Evolutionary conservation across 371 early-diverging fungal genomes (phyloP), one percentile per base, ranked within the genome.

Genomic region (Mucor circinelloides): DNA sequence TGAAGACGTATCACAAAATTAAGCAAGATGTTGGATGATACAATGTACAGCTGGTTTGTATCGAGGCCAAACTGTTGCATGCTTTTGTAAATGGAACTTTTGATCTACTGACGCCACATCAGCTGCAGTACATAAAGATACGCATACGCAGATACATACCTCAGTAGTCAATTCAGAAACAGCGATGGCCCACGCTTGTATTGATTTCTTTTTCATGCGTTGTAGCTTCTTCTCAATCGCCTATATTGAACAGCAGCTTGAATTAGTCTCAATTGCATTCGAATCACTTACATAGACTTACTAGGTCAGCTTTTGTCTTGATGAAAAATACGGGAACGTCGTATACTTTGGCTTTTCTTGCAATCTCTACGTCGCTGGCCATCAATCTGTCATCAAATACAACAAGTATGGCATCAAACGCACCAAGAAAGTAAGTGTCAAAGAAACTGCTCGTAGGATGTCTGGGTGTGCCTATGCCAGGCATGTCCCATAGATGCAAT

Each of bases 401-500:
- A 46, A 78, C 62, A 1, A 78, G 10, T 2, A 78, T 38, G 1
- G 76, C 76, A 71, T 75, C 78, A 65, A 78, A 78, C 0, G 73
- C 73, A n/a, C 67, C 66, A 3, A 78, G 32, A 50, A 67, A 70
- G 13, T 75, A 66, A 7, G 60, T 60, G 19, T 78, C 71, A 69
- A 75, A 75, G 56, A 66, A 78, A 2, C 25, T 19, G 34, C 65
- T 67, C 2, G 36, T 21, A 6, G 71, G 75, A 56, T 71, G 64
- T 1, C 67, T 54, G 0, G 31, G 50, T 12, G 72, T 69, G 10
- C 67, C 70, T 17, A 69, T 64, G 27, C 76, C 75, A 36, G 78
- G 76, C 66, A 78, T 62, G 46, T 78, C 76, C 78, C 75, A 78
- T 2, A 78, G 28, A 59, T 70, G 64, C 15, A 78, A 34, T 17